Percentiles rank a stretch among this genome's conserved stretches.
Evolutionary conservation across 306 rosid genomes (phyloP).

Genomic region (Carpinus fangiana): DNA sequence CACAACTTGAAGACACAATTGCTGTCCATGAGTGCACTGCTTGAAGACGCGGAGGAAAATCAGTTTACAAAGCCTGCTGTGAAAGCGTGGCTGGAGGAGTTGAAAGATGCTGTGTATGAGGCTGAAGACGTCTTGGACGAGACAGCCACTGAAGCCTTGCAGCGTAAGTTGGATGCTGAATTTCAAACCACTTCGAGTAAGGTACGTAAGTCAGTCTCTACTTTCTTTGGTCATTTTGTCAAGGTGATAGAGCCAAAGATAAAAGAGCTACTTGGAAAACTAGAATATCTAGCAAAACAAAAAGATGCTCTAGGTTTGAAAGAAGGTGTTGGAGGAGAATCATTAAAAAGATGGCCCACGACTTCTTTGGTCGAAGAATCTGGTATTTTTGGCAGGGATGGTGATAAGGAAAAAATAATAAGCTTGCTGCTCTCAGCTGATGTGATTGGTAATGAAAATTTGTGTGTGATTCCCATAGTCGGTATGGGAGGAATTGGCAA

Average conservation of each 20-base stretch:
- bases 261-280: not conserved
- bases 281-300: not conserved
- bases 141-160: not conserved
- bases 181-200: too few species aligned
- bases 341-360: too few species aligned
- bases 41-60: conserved; percentile 12
- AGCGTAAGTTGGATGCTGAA: not conserved
- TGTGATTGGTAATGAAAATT: not conserved
- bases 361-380: too few species aligned
- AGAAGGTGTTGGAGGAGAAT: not conserved
- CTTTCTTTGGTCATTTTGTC: too few species aligned
- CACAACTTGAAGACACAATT: not conserved
- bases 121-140: conserved; percentile 11
- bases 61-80: not conserved
- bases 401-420: not conserved
- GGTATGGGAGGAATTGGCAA: too few species aligned
- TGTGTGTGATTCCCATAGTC: too few species aligned
- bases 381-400: conserved; percentile 9
- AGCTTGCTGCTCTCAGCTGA: not conserved
- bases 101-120: not conserved
- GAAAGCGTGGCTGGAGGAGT: not conserved
- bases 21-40: not conserved
- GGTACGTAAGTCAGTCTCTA: too few species aligned
- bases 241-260: too few species aligned
- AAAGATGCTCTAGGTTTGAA: not conserved